phyloP scores from a whole-genome alignment of 2,329 filamentous ascomycete species.

The Setomelanomma holmii region DNA sequence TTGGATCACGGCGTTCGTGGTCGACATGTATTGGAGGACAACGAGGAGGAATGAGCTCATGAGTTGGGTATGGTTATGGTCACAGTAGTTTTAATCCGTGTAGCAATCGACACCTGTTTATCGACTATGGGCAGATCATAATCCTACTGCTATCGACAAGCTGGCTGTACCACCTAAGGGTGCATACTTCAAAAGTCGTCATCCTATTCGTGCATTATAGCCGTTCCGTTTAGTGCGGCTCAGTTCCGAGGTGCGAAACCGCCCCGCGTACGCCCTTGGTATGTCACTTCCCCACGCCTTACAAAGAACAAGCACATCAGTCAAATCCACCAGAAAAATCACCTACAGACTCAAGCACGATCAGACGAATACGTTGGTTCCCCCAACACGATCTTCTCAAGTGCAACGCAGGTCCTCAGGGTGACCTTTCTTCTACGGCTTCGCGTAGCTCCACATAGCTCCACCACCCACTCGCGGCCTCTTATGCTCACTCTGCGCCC shows the following conservation, averaged over 20 bases:
- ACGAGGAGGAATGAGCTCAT: not conserved
- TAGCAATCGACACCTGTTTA: not conserved
- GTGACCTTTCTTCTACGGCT: too few species aligned
- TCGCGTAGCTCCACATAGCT: not conserved
- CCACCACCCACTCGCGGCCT: not conserved
- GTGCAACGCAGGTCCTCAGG: too few species aligned
- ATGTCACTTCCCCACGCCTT: conserved; percentile 5
- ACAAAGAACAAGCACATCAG: not conserved
- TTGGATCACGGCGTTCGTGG: conserved; percentile 16
- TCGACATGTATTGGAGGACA: too few species aligned
- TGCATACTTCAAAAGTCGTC: not conserved
- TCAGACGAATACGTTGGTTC: too few species aligned
- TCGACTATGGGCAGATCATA: too few species aligned
- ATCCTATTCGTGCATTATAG: not conserved
- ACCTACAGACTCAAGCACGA: too few species aligned
- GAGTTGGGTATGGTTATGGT: not conserved
- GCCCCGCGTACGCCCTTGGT: conserved; percentile 7
- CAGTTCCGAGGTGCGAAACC: conserved; percentile 13
- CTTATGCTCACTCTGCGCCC: conserved; percentile 15
- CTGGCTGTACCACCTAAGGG: too few species aligned
- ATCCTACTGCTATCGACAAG: too few species aligned
- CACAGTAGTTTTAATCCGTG: not conserved
- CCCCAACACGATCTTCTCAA: too few species aligned
- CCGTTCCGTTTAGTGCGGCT: conserved; percentile 12
- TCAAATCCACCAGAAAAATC: too few species aligned